Conservation (phyloP, 148 eudicot genomes). For the Vaccinium darrowii region DNA sequence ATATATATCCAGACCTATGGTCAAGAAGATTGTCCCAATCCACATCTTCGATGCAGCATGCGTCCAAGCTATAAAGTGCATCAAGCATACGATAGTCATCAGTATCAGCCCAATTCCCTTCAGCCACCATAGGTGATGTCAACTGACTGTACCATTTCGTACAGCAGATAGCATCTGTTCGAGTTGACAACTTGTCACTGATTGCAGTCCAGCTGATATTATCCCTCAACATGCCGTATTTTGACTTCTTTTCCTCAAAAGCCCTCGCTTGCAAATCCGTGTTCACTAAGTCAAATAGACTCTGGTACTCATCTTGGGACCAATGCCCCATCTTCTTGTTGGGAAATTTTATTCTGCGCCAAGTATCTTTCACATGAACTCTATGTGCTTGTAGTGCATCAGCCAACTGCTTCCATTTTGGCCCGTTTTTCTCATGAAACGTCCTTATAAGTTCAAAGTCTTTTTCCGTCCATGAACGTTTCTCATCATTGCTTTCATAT, state of each 20-base stretch:
- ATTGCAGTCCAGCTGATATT: slow-evolving; percentile 7
- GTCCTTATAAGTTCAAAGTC: not conserved
- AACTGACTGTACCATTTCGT: not conserved
- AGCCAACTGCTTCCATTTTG: slow-evolving; percentile 8
- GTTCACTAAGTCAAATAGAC: slow-evolving; percentile 2
- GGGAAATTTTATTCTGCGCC: not conserved
- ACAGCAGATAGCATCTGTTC: not conserved
- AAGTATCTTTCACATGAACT: slow-evolving; percentile 2
- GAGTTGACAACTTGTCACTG: slow-evolving; percentile 9
- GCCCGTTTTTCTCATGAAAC: not conserved
- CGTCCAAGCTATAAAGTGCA: slow-evolving; percentile 8
- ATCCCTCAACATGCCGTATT: not conserved
- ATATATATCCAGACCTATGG: slow-evolving; percentile 3
- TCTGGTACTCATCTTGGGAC: slow-evolving; percentile 11
- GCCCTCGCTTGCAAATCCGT: not conserved
- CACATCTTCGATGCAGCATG: slow-evolving; percentile 4
- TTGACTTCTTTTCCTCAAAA: not conserved
- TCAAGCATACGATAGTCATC: slow-evolving; percentile 8
- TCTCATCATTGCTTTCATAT: not conserved
- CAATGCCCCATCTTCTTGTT: not conserved
- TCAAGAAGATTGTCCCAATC: slow-evolving; percentile 14
- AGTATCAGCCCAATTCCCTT: not conserved
- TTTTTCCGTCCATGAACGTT: not conserved
- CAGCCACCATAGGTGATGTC: not conserved
- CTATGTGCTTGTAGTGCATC: not conserved